Percentiles rank a stretch among this genome's conserved stretches.
Conservation (phyloP, 2,329 filamentous ascomycete genomes). For the Pseudophaeomoniella oleicola region DNA sequence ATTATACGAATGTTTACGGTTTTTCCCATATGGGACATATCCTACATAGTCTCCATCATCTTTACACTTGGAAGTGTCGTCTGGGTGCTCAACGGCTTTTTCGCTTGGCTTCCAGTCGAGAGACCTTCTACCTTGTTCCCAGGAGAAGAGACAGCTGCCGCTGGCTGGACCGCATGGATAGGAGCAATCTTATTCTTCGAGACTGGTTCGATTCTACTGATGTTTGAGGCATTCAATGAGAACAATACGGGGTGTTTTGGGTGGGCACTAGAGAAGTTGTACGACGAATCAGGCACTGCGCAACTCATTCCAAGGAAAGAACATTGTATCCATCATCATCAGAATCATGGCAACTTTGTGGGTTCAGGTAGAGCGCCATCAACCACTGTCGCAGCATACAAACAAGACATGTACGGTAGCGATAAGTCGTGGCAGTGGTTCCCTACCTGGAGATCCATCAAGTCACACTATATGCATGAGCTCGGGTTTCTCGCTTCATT, state of each 20-base stretch:
- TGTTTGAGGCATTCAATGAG: conserved; percentile 56
- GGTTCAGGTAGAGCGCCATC: conserved; percentile 13
- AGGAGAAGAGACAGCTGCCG: conserved; percentile 37
- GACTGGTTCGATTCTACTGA: conserved; percentile 45
- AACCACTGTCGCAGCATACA: conserved; percentile 2
- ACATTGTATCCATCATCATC: conserved; percentile 26
- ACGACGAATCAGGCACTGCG: neutral
- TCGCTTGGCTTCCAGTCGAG: conserved; percentile 46
- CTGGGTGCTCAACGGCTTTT: conserved; percentile 49
- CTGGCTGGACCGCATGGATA: conserved; percentile 50
- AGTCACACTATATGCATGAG: conserved; percentile 45
- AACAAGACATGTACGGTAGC: conserved; percentile 3
- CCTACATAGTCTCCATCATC: conserved; percentile 37
- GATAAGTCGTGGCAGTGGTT: conserved; percentile 41
- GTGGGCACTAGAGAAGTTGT: conserved; percentile 44
- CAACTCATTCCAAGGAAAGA: neutral
- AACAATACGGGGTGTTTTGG: conserved; percentile 52
- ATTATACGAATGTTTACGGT: conserved; percentile 34
- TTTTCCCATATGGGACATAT: conserved; percentile 43
- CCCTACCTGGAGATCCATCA: conserved; percentile 41
- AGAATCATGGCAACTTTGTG: conserved; percentile 22
- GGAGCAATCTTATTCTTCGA: conserved; percentile 57
- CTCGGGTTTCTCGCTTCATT: conserved; percentile 48
- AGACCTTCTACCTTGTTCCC: conserved; percentile 29
- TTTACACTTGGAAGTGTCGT: conserved; percentile 41